Conservation (phyloP, 2,329 filamentous ascomycete species). For the Trichoderma sp. region DNA sequence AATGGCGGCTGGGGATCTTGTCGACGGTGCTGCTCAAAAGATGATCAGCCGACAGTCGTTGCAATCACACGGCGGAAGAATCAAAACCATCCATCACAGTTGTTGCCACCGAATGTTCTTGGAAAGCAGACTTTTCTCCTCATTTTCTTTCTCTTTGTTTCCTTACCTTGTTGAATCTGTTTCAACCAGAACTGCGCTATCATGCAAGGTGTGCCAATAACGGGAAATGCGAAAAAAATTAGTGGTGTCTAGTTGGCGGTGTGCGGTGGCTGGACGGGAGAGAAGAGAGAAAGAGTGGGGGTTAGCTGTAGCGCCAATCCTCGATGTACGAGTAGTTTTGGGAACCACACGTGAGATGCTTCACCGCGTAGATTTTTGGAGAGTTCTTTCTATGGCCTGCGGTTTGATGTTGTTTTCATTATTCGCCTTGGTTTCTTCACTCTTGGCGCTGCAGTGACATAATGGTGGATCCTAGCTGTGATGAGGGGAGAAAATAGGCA, state of each 20-base stretch:
- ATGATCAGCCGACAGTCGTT: conserved; percentile 19
- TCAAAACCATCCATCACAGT: conserved; percentile 1
- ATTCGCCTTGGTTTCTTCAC: neutral
- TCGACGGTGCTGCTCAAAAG: conserved; percentile 14
- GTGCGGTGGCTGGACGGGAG: conserved; percentile 12
- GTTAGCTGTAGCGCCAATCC: conserved; percentile 15
- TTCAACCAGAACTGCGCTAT: conserved; percentile 18
- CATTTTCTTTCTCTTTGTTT: conserved; percentile 5
- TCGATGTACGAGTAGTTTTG: conserved; percentile 6
- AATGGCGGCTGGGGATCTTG: neutral
- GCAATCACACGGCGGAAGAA: neutral
- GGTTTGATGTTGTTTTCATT: neutral
- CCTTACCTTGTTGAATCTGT: neutral
- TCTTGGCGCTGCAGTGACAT: conserved; percentile 28
- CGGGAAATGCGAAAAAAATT: conserved; percentile 20
- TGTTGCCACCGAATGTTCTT: conserved; percentile 20
- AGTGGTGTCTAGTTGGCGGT: conserved; percentile 21
- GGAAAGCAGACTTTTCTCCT: conserved; percentile 5
- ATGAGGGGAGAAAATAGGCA: conserved; percentile 1
- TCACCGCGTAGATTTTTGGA: conserved; percentile 21
- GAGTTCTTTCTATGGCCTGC: neutral
- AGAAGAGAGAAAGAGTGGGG: conserved; percentile 12
- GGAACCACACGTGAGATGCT: conserved; percentile 25
- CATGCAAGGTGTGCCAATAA: conserved; percentile 26
- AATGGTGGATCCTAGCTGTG: conserved; percentile 18